Percentiles rank a stretch among this genome's conserved stretches.
Evolutionary conservation across 768 basidiomycete genomes (phyloP).

Genomic region (Phaeotremella fagi): DNA sequence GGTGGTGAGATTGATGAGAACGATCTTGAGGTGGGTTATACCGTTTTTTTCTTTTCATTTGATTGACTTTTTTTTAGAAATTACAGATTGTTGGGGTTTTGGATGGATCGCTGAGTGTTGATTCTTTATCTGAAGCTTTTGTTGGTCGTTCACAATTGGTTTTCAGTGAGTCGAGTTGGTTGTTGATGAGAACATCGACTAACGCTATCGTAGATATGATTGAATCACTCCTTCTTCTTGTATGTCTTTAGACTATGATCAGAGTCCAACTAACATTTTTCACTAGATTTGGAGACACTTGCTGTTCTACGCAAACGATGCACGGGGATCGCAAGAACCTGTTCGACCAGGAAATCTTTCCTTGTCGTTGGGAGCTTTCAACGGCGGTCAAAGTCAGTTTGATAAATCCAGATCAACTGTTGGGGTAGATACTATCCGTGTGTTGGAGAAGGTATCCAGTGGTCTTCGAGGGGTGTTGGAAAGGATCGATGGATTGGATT

Average conservation of each 20-base stretch:
- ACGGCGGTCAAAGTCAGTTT: conserved; percentile 7
- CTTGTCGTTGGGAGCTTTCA: conserved; percentile 17
- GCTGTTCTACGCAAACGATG: conserved; percentile 39
- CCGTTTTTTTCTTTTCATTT: too few species aligned
- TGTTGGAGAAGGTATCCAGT: conserved; percentile 22
- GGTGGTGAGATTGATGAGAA: conserved; percentile 21
- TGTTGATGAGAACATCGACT: too few species aligned
- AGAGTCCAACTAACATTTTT: neutral
- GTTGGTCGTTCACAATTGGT: conserved; percentile 15
- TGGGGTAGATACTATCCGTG: conserved; percentile 8
- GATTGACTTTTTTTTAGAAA: conserved; percentile 7
- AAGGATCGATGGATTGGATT: conserved; percentile 29
- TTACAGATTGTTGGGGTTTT: conserved; percentile 9
- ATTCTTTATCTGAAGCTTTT: conserved; percentile 14
- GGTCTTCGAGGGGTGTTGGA: conserved; percentile 26
- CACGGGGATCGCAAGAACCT: conserved; percentile 14
- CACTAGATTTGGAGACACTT: conserved; percentile 36
- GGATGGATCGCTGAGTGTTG: conserved; percentile 9
- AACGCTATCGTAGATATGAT: conserved; percentile 27
- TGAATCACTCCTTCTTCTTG: conserved; percentile 32
- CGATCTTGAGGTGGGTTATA: conserved; percentile 14
- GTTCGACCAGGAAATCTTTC: conserved; percentile 34
- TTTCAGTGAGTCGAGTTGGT: conserved; percentile 38
- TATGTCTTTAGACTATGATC: conserved; percentile 6
- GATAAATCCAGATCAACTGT: conserved; percentile 15